Evolutionary conservation across 257 asterid genomes (phyloP).

Genomic region (Nicotiana obtusifolia): DNA sequence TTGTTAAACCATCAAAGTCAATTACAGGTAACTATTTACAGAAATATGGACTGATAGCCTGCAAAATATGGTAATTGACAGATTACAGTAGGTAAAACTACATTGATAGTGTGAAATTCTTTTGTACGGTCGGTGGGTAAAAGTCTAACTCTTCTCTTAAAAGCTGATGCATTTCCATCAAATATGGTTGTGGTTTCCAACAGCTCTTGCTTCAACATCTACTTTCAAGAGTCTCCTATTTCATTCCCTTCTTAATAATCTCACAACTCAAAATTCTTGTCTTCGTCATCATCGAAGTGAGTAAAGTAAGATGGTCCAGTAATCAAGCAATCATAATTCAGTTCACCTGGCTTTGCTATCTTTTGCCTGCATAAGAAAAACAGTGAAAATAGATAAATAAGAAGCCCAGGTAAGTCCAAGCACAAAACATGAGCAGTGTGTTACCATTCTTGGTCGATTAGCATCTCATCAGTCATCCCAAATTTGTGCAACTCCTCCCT

Average conservation of each 20-base stretch:
- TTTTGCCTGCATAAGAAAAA: conserved; percentile 46
- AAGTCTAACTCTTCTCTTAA: background rate
- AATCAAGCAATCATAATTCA: conserved; percentile 50
- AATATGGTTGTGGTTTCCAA: background rate
- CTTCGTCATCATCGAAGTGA: conserved; percentile 40
- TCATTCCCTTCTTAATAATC: background rate
- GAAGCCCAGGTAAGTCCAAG: background rate
- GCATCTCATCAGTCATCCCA: conserved; percentile 64
- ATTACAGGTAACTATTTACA: background rate
- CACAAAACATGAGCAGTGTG: too few relatives aligned
- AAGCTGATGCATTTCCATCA: background rate
- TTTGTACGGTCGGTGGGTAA: background rate
- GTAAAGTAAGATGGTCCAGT: conserved; percentile 79
- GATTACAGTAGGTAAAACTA: background rate
- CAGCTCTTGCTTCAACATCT: background rate
- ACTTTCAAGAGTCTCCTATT: background rate
- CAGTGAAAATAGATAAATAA: background rate
- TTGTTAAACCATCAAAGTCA: background rate
- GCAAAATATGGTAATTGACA: background rate
- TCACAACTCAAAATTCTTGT: background rate
- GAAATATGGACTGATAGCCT: background rate
- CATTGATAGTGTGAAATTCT: background rate
- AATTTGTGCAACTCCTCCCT: conserved; percentile 48
- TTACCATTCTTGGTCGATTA: conserved; percentile 73
- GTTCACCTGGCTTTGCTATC: conserved; percentile 63